A percentile compares a stretch with the other conserved stretches of the same genome.
Evolutionary conservation across 2,329 filamentous ascomycete genomes (phyloP).

Genomic region (Aspergillus nomiae): DNA sequence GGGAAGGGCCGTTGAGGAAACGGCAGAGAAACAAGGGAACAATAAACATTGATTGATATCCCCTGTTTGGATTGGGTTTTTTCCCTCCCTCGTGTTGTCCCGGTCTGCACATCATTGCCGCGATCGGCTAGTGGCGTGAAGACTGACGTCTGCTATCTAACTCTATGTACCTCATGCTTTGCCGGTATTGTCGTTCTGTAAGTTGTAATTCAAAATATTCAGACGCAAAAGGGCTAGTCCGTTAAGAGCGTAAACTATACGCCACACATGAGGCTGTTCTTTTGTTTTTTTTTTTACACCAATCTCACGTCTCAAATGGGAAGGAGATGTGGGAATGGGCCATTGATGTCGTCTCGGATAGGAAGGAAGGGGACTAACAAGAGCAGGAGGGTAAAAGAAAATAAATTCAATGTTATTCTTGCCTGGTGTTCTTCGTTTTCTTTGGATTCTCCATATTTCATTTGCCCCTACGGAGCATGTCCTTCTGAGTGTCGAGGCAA

Average conservation of each 20-base stretch:
- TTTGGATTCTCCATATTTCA: neutral
- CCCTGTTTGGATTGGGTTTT: neutral
- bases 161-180: neutral
- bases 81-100: neutral
- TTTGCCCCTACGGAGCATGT: neutral
- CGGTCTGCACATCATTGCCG: neutral
- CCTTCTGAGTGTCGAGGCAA: neutral
- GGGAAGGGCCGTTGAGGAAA: neutral
- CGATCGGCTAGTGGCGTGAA: neutral
- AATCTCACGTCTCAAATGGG: neutral
- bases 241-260: neutral
- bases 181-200: slow-evolving; percentile 1
- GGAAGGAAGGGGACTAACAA: neutral
- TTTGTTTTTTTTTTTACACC: neutral
- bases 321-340: neutral
- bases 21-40: neutral
- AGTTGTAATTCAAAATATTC: neutral
- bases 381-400: neutral
- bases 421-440: neutral
- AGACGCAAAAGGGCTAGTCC: neutral
- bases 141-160: slow-evolving; percentile 5
- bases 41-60: neutral
- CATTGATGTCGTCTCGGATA: neutral
- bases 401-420: neutral
- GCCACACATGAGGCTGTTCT: neutral